Conservation (phyloP, 139 green algal genomes). For the Pedinophyceae sp. region DNA sequence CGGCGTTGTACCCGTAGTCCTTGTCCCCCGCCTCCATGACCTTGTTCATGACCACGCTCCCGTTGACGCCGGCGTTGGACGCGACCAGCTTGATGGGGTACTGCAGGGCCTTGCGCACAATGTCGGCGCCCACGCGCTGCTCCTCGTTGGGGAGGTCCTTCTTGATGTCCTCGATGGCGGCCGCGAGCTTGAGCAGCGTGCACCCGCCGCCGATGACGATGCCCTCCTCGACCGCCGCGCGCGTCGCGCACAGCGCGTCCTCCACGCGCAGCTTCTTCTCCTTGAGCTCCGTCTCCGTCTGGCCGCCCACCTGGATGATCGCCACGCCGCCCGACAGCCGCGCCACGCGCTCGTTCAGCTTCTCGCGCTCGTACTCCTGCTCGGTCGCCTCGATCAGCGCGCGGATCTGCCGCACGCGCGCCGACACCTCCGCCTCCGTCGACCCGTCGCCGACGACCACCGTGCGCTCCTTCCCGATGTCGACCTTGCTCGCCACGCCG, state of each 20-base stretch:
- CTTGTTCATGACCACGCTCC: slow-evolving; percentile 84
- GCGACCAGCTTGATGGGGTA: slow-evolving; percentile 92
- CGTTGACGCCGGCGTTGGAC: slow-evolving; percentile 91
- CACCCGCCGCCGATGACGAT: slow-evolving; percentile 95
- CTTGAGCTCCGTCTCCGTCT: slow-evolving; percentile 99
- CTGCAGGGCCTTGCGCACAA: slow-evolving; percentile 79
- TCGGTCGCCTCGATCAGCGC: slow-evolving; percentile 65
- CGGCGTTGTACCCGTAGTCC: slow-evolving; percentile 79
- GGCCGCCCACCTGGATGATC: slow-evolving; percentile 95
- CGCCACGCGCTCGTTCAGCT: slow-evolving; percentile 97
- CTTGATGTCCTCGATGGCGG: slow-evolving; percentile 72
- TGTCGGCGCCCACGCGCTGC: slow-evolving; percentile 79
- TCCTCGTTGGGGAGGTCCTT: slow-evolving; percentile 1
- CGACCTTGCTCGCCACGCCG: slow-evolving; percentile 77
- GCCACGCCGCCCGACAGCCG: slow-evolving; percentile 89
- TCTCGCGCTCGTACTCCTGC: slow-evolving; percentile 92
- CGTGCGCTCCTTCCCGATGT: slow-evolving; percentile 79
- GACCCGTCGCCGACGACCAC: slow-evolving; percentile 90
- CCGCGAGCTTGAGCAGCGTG: slow-evolving; percentile 85
- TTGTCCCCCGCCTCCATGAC: slow-evolving; percentile 28
- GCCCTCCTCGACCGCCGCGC: slow-evolving; percentile 97
- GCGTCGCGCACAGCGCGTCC: slow-evolving; percentile 98
- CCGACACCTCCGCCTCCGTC: slow-evolving; percentile 61
- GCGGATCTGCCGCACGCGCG: slow-evolving; percentile 89
- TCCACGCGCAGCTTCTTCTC: slow-evolving; percentile 99